Evolutionary conservation across 805 yeast species (phyloP).

Genomic region (Ogataea kodamae): DNA sequence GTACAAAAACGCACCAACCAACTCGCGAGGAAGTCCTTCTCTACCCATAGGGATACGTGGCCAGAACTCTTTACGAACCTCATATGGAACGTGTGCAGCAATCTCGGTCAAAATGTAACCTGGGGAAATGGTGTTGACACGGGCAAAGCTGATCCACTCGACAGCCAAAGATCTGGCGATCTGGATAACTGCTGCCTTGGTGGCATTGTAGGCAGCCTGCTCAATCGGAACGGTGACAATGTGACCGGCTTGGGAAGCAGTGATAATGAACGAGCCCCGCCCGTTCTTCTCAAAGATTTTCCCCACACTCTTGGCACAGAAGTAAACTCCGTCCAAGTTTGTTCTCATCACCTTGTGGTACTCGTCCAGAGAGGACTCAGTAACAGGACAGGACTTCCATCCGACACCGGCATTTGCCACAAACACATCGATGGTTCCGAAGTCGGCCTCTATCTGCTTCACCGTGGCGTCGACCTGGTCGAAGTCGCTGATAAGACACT

Average conservation of each 20-base stretch:
- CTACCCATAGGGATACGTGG: conserved; percentile 44
- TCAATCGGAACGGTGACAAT: conserved; percentile 47
- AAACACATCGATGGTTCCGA: conserved; percentile 38
- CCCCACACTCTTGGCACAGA: conserved; percentile 46
- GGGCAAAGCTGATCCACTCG: conserved; percentile 44
- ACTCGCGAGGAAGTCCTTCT: conserved; percentile 46
- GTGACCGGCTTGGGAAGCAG: conserved; percentile 50
- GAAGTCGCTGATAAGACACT: conserved; percentile 51
- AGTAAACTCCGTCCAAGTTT: conserved; percentile 45
- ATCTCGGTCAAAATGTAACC: conserved; percentile 47
- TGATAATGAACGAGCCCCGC: conserved; percentile 43
- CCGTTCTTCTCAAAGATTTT: conserved; percentile 42
- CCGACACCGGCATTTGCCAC: conserved; percentile 43
- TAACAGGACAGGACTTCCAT: conserved; percentile 37
- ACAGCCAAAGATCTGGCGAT: conserved; percentile 42
- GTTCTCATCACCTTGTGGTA: conserved; percentile 42
- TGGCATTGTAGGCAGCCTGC: conserved; percentile 44
- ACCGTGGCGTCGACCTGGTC: conserved; percentile 24
- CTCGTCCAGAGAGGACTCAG: conserved; percentile 32
- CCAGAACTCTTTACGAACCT: conserved; percentile 28
- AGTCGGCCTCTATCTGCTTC: conserved; percentile 30
- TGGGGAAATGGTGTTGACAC: conserved; percentile 47
- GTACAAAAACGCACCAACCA: conserved; percentile 50
- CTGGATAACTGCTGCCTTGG: conserved; percentile 45
- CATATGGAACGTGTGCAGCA: conserved; percentile 21